Percentiles rank a stretch among this genome's conserved stretches.
These are phyloP conservation scores for Microdochium trichocladiopsis DNA, from an alignment of 2,329 filamentous ascomycete genomes.

Conservation along the genomic window DNA sequence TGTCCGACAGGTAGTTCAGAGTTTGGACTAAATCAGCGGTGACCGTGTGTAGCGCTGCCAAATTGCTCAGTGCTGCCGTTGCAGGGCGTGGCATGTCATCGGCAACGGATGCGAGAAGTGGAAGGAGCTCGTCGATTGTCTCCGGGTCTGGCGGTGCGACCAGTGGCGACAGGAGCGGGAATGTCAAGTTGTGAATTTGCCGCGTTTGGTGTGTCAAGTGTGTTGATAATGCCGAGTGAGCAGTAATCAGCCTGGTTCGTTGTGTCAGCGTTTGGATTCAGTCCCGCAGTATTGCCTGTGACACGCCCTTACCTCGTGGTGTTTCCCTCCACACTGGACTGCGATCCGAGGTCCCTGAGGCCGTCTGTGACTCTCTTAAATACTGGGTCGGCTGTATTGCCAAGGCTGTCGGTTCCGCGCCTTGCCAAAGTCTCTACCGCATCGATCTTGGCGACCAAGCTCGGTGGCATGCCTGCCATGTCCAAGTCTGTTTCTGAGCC, in stretches of 20 bases:
- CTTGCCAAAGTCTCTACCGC: constrained; percentile 65
- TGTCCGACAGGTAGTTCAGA: constrained; percentile 81
- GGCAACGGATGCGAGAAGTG: constrained; percentile 57
- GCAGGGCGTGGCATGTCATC: constrained; percentile 60
- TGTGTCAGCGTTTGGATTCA: constrained; percentile 1
- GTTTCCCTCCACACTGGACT: constrained; percentile 64
- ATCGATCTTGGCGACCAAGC: constrained; percentile 62
- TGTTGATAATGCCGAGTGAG: constrained; percentile 66
- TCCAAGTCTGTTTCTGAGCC: constrained; percentile 67
- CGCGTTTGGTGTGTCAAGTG: constrained; percentile 71
- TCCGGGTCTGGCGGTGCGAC: constrained; percentile 55
- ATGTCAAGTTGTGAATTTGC: constrained; percentile 65
- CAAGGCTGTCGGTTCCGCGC: constrained; percentile 58
- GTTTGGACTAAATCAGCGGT: constrained; percentile 71
- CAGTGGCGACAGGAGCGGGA: constrained; percentile 63
- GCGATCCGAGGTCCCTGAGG: constrained; percentile 66
- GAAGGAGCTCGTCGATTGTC: constrained; percentile 61
- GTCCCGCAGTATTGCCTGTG: neutral
- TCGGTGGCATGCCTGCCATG: constrained; percentile 58
- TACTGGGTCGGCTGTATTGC: constrained; percentile 57
- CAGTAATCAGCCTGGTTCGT: constrained; percentile 60
- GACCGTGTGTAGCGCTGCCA: constrained; percentile 61
- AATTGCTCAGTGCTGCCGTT: constrained; percentile 55
- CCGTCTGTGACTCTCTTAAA: constrained; percentile 61
- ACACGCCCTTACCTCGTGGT: constrained; percentile 52